Conservation (phyloP, 495 filamentous ascomycete genomes). For the Extremus antarcticus region DNA sequence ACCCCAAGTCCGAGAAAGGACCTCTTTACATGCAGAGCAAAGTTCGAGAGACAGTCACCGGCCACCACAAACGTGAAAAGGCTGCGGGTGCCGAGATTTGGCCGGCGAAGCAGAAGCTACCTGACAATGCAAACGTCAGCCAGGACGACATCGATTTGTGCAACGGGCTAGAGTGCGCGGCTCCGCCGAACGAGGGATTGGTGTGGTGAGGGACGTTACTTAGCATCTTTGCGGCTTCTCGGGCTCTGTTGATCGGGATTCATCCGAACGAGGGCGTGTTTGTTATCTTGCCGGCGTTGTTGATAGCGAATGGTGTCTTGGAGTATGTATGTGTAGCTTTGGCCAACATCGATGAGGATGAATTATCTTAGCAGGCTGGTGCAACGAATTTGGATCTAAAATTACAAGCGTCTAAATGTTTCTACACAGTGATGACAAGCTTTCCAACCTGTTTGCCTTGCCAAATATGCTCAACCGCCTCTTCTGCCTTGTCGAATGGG, state of each 20-base stretch:
- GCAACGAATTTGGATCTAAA: too few relatives aligned
- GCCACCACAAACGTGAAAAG: constrained; percentile 35
- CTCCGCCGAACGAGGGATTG: neutral
- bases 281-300: neutral
- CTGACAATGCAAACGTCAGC: constrained; percentile 23
- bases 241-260: too few relatives aligned
- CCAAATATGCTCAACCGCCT: constrained; percentile 32
- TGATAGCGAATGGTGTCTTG: neutral
- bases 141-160: constrained; percentile 36
- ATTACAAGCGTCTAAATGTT: too few relatives aligned
- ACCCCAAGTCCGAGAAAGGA: constrained; percentile 37
- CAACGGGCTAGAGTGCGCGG: constrained; percentile 20
- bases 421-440: constrained; percentile 29
- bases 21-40: constrained; percentile 38
- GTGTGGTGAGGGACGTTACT: constrained; percentile 3
- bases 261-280: too few relatives aligned
- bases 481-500: constrained; percentile 30
- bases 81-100: constrained; percentile 36
- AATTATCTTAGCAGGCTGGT: too few relatives aligned
- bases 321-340: too few relatives aligned
- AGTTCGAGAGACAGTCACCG: constrained; percentile 32
- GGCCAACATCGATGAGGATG: too few relatives aligned
- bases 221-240: too few relatives aligned
- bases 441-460: constrained; percentile 33
- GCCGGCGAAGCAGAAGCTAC: constrained; percentile 36